phyloP scores from a whole-genome alignment of 2,329 filamentous ascomycete species.

The Aspergillus sp. region DNA sequence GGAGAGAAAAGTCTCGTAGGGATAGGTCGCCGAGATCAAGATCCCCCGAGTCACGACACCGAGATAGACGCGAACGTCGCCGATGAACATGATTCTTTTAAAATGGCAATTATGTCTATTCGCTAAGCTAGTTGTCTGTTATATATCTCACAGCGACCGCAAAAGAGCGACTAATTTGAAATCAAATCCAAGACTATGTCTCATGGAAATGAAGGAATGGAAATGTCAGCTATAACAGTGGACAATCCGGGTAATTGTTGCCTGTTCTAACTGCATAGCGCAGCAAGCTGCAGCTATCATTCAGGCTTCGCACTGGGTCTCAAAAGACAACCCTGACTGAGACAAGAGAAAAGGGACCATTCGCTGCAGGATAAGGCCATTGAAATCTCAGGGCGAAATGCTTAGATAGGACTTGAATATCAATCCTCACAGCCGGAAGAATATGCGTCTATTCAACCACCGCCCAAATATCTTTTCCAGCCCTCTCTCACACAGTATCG shows the following conservation, averaged over 20 bases:
- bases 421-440: slow-evolving; percentile 1
- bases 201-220: too few species aligned
- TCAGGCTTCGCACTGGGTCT: background rate
- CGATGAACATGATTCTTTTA: slow-evolving; percentile 14
- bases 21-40: slow-evolving; percentile 24
- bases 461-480: slow-evolving; percentile 73
- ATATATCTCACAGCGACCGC: too few species aligned
- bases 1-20: slow-evolving; percentile 22
- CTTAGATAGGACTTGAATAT: slow-evolving; percentile 9
- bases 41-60: slow-evolving; percentile 23
- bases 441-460: slow-evolving; percentile 21
- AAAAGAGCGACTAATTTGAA: background rate
- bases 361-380: background rate
- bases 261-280: too few species aligned
- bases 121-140: too few species aligned
- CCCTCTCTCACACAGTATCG: slow-evolving; percentile 65
- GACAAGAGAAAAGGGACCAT: background rate
- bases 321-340: background rate
- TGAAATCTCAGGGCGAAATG: background rate
- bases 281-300: background rate
- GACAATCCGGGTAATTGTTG: too few species aligned
- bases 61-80: slow-evolving; percentile 27
- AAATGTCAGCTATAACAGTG: too few species aligned
- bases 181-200: background rate
- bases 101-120: too few species aligned